phyloP scores from a whole-genome alignment of 139 green algal genomes.

The Astrephomene gubernaculifera region DNA sequence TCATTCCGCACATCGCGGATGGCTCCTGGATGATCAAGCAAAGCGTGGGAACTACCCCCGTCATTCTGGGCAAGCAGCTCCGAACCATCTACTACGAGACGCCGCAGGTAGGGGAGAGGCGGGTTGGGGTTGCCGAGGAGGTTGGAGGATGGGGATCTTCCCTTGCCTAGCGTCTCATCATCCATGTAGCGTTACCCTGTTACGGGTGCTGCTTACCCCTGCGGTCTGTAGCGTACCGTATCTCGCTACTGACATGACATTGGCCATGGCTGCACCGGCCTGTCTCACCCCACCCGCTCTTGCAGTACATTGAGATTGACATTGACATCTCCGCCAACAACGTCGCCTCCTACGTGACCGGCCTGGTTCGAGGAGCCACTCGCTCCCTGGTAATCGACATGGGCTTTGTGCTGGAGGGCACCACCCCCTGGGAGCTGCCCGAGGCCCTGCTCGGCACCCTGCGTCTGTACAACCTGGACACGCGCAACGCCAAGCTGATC shows the following conservation, averaged over 20 bases:
- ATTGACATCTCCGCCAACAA: conserved; percentile 67
- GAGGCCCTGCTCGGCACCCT: conserved; percentile 68
- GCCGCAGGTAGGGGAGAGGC: conserved; percentile 26
- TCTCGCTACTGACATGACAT: too few relatives aligned
- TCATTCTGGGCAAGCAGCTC: conserved; percentile 74
- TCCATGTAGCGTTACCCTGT: too few relatives aligned
- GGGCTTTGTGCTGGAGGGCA: conserved; percentile 74
- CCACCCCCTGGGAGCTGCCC: conserved; percentile 66
- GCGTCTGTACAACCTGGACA: conserved; percentile 60
- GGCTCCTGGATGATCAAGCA: conserved; percentile 73
- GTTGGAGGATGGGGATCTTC: not conserved
- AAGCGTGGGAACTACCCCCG: conserved; percentile 70
- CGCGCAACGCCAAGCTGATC: conserved; percentile 17
- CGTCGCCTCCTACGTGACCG: conserved; percentile 58
- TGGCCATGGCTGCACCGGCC: too few relatives aligned
- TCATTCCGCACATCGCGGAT: conserved; percentile 73
- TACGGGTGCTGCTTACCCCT: too few relatives aligned
- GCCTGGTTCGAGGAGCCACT: conserved; percentile 69
- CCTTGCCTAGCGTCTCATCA: too few relatives aligned
- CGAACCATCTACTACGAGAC: conserved; percentile 71
- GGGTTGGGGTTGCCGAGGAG: not conserved
- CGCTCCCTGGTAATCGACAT: conserved; percentile 71
- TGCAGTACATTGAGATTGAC: conserved; percentile 69
- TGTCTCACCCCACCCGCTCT: not conserved
- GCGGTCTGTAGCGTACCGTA: too few relatives aligned